phyloP scores from a whole-genome alignment of 371 early-diverging fungal genomes.

The Lichtheimia hyalospora region DNA sequence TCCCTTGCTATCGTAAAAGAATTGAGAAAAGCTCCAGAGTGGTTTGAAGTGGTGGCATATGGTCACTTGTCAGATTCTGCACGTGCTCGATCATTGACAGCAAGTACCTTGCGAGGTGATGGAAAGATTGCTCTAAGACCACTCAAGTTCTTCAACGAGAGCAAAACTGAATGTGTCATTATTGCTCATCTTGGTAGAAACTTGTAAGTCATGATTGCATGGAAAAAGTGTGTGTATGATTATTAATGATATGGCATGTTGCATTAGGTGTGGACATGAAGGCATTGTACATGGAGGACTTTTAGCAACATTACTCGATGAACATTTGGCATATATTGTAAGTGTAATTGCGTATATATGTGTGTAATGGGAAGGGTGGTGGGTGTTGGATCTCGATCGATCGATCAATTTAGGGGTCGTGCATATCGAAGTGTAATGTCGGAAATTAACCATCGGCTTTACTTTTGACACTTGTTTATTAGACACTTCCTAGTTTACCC shows the following conservation, averaged over 20 bases:
- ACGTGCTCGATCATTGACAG: conserved; percentile 48
- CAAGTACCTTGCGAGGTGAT: conserved; percentile 51
- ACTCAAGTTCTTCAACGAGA: conserved; percentile 42
- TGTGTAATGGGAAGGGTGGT: not conserved
- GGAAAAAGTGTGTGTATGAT: not conserved
- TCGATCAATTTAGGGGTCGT: not conserved
- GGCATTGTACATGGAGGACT: conserved; percentile 80
- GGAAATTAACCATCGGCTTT: too few relatives aligned
- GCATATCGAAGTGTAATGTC: too few relatives aligned
- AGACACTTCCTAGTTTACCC: conserved; percentile 62
- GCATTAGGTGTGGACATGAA: conserved; percentile 65
- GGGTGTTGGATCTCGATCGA: not conserved
- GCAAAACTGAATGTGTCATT: conserved; percentile 42
- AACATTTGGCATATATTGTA: conserved; percentile 57
- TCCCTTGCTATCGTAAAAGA: conserved; percentile 19
- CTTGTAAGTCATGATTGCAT: conserved; percentile 27
- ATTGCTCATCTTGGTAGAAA: conserved; percentile 36
- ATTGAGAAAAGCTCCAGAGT: conserved; percentile 28
- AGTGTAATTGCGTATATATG: conserved; percentile 19
- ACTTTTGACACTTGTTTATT: not conserved
- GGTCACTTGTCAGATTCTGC: conserved; percentile 37
- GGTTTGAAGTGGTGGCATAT: conserved; percentile 45
- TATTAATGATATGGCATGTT: not conserved
- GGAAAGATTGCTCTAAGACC: conserved; percentile 45
- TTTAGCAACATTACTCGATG: conserved; percentile 74